These are phyloP conservation scores for Chlamydomonas sp. DNA, from an alignment of 139 green algal species.

Conservation along the genomic window DNA sequence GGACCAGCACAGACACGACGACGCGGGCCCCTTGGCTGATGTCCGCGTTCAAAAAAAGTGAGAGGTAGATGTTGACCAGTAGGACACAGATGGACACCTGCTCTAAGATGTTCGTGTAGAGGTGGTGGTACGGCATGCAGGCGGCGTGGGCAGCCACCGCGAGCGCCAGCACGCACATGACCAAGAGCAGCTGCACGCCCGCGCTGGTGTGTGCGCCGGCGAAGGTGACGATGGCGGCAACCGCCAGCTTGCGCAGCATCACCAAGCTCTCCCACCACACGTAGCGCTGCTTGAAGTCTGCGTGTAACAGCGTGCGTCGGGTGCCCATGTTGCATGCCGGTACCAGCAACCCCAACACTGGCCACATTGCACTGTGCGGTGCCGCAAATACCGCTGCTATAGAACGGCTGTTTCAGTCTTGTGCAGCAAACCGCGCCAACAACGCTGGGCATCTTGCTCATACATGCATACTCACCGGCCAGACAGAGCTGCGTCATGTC, in stretches of 20 bases:
- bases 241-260: not conserved
- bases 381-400: no score
- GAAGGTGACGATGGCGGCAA: not conserved
- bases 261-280: slow-evolving; percentile 3
- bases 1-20: slow-evolving; percentile 14
- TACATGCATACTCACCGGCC: no score
- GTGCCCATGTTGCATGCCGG: not conserved
- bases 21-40: not conserved
- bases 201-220: not conserved
- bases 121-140: slow-evolving; percentile 15
- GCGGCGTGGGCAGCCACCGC: not conserved
- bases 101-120: slow-evolving; percentile 34
- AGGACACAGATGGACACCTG: not conserved
- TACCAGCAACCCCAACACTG: not conserved
- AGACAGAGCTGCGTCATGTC: no score
- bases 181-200: slow-evolving; percentile 3
- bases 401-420: no score
- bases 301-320: no score
- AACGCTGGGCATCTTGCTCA: no score
- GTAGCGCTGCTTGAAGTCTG: not conserved
- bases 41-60: not conserved
- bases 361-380: no score
- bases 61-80: slow-evolving; percentile 24
- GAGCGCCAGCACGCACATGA: not conserved
- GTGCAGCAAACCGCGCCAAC: no score